Evolutionary conservation across 257 asterid species (phyloP).

Genomic region (Oldenlandia corymbosa): DNA sequence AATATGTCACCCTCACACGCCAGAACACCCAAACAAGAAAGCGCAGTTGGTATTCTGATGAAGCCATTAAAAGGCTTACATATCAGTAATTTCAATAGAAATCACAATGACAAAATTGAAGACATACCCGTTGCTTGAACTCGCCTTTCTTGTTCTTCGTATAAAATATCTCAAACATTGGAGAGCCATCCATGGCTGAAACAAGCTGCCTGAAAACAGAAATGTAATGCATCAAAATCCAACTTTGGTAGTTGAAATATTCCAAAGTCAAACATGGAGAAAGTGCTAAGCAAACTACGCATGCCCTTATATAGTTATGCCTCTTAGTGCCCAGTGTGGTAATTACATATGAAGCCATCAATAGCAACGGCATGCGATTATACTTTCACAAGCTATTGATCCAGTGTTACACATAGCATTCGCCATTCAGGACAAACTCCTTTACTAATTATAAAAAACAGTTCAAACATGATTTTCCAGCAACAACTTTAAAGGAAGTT

Average conservation of each 20-base stretch:
- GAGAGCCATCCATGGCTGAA: slow-evolving; percentile 65
- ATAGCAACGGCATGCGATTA: not conserved
- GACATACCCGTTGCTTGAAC: slow-evolving; percentile 72
- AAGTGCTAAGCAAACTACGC: not conserved
- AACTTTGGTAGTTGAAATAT: not conserved
- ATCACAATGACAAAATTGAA: slow-evolving; percentile 14
- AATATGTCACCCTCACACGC: not conserved
- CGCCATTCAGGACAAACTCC: not conserved
- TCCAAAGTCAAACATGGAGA: not conserved
- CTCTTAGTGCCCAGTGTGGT: not conserved
- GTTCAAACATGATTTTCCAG: slow-evolving; percentile 5
- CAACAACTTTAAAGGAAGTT: slow-evolving; percentile 12
- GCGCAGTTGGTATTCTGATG: not conserved
- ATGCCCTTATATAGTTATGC: not conserved
- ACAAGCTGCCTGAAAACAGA: slow-evolving; percentile 77
- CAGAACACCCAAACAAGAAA: not conserved
- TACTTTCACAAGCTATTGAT: not conserved
- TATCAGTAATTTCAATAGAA: too few relatives aligned
- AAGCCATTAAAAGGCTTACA: too few relatives aligned
- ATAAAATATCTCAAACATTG: slow-evolving; percentile 80
- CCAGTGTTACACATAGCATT: not conserved
- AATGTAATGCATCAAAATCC: slow-evolving; percentile 21
- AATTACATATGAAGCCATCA: not conserved
- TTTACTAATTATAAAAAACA: not conserved
- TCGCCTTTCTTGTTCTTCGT: slow-evolving; percentile 48